Base-by-base conservation (phyloP, 179 eudicot species). In the Corrigiola litoralis region DNA sequence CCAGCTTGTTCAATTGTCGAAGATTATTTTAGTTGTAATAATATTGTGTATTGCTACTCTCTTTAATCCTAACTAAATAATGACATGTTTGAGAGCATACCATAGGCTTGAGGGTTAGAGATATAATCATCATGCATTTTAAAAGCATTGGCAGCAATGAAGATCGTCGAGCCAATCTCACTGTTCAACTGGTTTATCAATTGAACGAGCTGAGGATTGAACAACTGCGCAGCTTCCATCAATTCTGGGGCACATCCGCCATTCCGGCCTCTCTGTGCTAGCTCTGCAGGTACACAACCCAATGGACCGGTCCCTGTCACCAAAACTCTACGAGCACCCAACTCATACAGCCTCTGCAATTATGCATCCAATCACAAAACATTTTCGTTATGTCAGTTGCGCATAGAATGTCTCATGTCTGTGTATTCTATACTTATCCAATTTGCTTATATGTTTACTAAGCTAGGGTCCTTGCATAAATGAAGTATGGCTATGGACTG, bases 221-320 rank as follows among this genome's bases (percentile, higher is more conserved):
- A 91, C 67, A 91, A 49, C 8, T 58, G 42, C 0, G 97, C 87
- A 6, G 97, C 97, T 2, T 67, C 62, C 47, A 75, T 74, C 31
- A 86, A 67, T 8, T 81, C 87, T 18, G 33, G 71, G 18, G 87
- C 68, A 54, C 97, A 91, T 27, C 80, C 79, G 0, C 97, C 97
- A 49, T 70, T 68, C 44, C 81, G 52, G 56, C 95, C 85, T 48
- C 85, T 69, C 69, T 80, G 81, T 0, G 94, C 94, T 57, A 82
- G 61, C 65, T 88, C 96, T 1, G 97, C 82, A 4, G 97, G 96
- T n/a, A 83, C 96, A 24, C 97, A 91, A 0, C 97, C 97, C 56
- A 91, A 42, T 10, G 97, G 96, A 4, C 97, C 97, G 0, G 97
- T 88, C 5, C 96, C 94, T 0, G 95, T 91, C 58, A 91, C 97